Conservation (phyloP, 805 yeast genomes). For the Citeromyces nyonsensis region DNA sequence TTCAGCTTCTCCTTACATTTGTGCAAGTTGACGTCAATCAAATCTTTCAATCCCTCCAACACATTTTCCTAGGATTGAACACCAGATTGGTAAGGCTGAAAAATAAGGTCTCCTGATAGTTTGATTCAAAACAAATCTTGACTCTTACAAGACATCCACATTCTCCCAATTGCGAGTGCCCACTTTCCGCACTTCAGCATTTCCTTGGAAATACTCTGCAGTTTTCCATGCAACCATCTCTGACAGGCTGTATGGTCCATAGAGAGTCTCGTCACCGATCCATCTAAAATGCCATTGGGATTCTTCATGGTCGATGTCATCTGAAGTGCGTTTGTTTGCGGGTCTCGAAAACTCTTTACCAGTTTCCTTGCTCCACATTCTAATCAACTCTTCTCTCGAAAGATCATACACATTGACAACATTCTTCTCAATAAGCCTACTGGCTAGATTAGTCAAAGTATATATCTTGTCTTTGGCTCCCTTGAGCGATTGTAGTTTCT, state of each 20-base stretch:
- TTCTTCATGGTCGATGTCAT: slow-evolving; percentile 9
- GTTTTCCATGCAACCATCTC: slow-evolving; percentile 42
- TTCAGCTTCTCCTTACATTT: background rate
- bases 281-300: slow-evolving; percentile 34
- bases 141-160: background rate
- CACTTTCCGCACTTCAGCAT: slow-evolving; percentile 23
- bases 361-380: slow-evolving; percentile 24
- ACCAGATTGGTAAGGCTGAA: background rate
- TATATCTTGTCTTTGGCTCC: slow-evolving; percentile 12
- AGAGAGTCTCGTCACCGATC: slow-evolving; percentile 21
- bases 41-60: background rate
- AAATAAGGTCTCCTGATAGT: background rate
- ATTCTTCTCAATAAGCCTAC: slow-evolving; percentile 22
- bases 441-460: slow-evolving; percentile 31
- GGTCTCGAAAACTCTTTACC: slow-evolving; percentile 17
- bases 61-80: background rate
- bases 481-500: slow-evolving; percentile 29
- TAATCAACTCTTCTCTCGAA: slow-evolving; percentile 37
- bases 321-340: slow-evolving; percentile 3
- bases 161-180: slow-evolving; percentile 3
- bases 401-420: slow-evolving; percentile 30
- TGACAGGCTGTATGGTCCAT: slow-evolving; percentile 32
- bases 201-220: slow-evolving; percentile 23
- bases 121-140: too few species aligned
- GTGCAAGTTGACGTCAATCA: background rate